Evolutionary conservation across 148 eudicot genomes (phyloP).

Genomic region (Selenicereus undatus): DNA sequence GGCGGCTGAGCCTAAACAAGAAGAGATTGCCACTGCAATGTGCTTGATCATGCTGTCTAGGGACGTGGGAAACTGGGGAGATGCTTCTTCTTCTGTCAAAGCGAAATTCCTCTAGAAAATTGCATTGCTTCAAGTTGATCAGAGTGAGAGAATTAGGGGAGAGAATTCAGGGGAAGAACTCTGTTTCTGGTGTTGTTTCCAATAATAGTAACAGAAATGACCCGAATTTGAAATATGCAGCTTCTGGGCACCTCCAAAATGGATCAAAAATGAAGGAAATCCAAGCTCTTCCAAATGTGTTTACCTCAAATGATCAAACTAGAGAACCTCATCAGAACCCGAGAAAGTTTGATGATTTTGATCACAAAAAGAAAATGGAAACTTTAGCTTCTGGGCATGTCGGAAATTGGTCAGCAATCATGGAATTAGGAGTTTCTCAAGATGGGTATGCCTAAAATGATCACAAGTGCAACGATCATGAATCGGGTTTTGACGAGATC

Average conservation of each 20-base stretch:
- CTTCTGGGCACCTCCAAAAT: conserved; percentile 12
- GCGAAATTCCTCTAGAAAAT: neutral
- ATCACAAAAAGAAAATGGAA: conserved; percentile 4
- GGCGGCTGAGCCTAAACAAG: conserved; percentile 65
- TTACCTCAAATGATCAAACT: conserved; percentile 14
- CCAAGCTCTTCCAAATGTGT: conserved; percentile 17
- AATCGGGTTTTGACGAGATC: conserved; percentile 10
- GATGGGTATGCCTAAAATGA: conserved; percentile 21
- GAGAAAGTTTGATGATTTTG: neutral
- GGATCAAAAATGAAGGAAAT: conserved; percentile 22
- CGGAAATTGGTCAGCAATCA: conserved; percentile 16
- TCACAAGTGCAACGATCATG: conserved; percentile 10
- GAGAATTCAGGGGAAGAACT: conserved; percentile 23
- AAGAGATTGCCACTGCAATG: conserved; percentile 77
- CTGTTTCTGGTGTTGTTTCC: conserved; percentile 11
- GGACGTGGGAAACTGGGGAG: conserved; percentile 49
- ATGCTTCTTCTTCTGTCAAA: conserved; percentile 23
- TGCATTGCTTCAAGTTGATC: neutral
- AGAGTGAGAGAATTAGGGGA: conserved; percentile 17
- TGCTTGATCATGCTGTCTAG: conserved; percentile 87
- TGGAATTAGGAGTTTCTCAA: conserved; percentile 16
- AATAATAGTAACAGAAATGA: no score
- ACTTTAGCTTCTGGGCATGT: conserved; percentile 8
- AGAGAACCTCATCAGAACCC: neutral
- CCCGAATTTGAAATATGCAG: conserved; percentile 7